These are phyloP conservation scores for Gastrolobium bilobum DNA, from an alignment of 306 rosid genomes.

Conservation along the genomic window DNA sequence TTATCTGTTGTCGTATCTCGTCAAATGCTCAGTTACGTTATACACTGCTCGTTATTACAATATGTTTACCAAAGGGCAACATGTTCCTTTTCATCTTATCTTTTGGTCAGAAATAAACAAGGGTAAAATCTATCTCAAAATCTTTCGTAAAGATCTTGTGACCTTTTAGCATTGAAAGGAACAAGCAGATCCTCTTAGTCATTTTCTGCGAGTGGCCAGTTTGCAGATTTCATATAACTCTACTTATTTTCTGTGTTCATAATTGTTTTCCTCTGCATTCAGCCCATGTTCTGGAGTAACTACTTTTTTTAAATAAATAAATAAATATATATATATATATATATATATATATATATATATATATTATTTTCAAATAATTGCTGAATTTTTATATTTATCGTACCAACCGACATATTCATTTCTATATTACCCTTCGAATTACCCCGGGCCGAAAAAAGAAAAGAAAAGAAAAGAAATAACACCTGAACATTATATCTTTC, in stretches of 20 bases:
- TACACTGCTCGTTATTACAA: background rate
- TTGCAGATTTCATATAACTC: conserved; percentile 11
- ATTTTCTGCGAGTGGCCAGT: conserved; percentile 33
- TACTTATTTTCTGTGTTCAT: conserved; percentile 8
- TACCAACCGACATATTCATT: no score
- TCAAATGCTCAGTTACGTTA: conserved; percentile 1
- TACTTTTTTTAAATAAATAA: no score
- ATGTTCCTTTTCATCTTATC: conserved; percentile 40
- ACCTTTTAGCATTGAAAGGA: conserved; percentile 44
- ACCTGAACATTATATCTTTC: no score
- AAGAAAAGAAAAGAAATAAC: no score
- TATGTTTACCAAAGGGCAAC: conserved; percentile 40
- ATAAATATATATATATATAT: no score
- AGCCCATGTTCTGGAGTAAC: no score
- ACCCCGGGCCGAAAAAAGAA: no score
- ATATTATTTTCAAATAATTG: no score
- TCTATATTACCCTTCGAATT: no score
- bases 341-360: no score
- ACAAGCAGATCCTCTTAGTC: background rate
- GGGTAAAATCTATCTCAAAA: conserved; percentile 38
- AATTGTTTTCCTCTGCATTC: background rate
- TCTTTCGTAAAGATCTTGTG: conserved; percentile 42
- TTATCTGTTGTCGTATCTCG: background rate
- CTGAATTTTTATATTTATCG: no score
- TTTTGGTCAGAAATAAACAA: conserved; percentile 45